phyloP scores from a whole-genome alignment of 495 filamentous ascomycete species.

The Neurospora africana region DNA sequence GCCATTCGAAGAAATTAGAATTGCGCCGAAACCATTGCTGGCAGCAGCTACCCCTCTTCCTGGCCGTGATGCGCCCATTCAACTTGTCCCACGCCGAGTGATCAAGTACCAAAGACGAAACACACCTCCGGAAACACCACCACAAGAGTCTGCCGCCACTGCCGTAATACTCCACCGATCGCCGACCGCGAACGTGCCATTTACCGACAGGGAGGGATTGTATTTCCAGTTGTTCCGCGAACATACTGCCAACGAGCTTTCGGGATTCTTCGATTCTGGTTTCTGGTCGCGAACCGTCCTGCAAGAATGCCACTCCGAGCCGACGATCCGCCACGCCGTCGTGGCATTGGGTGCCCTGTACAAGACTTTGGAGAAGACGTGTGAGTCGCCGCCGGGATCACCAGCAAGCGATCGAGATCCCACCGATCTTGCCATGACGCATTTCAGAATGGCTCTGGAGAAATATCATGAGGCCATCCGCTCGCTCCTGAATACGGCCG shows the following conservation, averaged over 20 bases:
- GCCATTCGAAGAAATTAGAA: constrained; percentile 30
- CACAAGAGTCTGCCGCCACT: constrained; percentile 1
- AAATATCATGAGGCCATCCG: constrained; percentile 35
- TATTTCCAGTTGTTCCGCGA: constrained; percentile 52
- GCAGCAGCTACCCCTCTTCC: constrained; percentile 12
- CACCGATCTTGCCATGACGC: constrained; percentile 24
- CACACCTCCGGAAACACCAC: constrained; percentile 29
- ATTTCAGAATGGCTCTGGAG: constrained; percentile 36
- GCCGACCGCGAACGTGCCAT: constrained; percentile 26
- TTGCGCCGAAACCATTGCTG: constrained; percentile 32
- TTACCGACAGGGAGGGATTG: constrained; percentile 36
- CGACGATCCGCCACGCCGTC: constrained; percentile 54
- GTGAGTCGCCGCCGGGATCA: constrained; percentile 37
- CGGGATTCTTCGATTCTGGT: constrained; percentile 51
- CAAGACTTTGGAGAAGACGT: constrained; percentile 45
- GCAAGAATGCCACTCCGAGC: constrained; percentile 49
- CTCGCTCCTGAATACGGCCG: constrained; percentile 23
- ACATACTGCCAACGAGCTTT: constrained; percentile 46
- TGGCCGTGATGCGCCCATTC: constrained; percentile 10
- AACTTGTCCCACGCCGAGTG: constrained; percentile 16
- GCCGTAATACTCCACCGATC: constrained; percentile 14
- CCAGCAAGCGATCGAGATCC: constrained; percentile 21
- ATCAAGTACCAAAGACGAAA: constrained; percentile 17
- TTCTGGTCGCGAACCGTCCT: constrained; percentile 51
- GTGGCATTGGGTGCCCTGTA: constrained; percentile 55